Conservation (phyloP, 2,329 filamentous ascomycete genomes). For the Sporothrix variecibatus region DNA sequence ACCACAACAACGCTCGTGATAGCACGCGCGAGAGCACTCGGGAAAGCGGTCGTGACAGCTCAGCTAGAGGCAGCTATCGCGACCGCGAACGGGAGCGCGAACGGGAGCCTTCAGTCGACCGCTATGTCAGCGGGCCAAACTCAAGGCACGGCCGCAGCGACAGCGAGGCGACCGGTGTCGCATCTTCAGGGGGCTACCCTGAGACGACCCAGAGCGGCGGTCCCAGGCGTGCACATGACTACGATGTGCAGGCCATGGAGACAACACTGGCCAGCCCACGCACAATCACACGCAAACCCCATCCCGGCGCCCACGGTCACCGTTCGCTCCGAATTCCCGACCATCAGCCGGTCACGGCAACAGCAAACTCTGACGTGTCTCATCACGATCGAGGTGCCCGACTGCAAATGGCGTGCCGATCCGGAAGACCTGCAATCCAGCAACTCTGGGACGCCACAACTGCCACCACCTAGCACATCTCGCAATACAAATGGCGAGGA, state of each 20-base stretch:
- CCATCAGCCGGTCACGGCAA: constrained; percentile 84
- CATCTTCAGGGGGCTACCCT: constrained; percentile 77
- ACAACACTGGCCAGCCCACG: constrained; percentile 76
- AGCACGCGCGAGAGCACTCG: background rate
- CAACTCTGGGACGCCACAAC: constrained; percentile 42
- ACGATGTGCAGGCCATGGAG: constrained; percentile 96
- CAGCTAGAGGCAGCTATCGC: constrained; percentile 43
- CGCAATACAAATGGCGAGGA: constrained; percentile 52
- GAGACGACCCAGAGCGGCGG: constrained; percentile 71
- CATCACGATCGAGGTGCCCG: constrained; percentile 89
- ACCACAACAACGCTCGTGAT: constrained; percentile 1
- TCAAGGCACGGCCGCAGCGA: constrained; percentile 71
- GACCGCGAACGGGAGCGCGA: constrained; percentile 38
- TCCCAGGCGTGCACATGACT: constrained; percentile 77
- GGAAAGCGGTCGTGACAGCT: constrained; percentile 41
- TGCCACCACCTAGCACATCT: constrained; percentile 37
- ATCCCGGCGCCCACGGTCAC: constrained; percentile 92
- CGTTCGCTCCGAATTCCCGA: constrained; percentile 94
- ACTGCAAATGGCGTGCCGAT: constrained; percentile 86
- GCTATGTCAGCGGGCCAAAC: constrained; percentile 41
- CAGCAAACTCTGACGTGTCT: constrained; percentile 94
- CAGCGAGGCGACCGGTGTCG: constrained; percentile 72
- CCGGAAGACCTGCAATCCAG: constrained; percentile 72
- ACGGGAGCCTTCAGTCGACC: constrained; percentile 48
- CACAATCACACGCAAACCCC: constrained; percentile 74